phyloP scores from a whole-genome alignment of 2,329 filamentous ascomycete genomes.

The Aureobasidium musti region DNA sequence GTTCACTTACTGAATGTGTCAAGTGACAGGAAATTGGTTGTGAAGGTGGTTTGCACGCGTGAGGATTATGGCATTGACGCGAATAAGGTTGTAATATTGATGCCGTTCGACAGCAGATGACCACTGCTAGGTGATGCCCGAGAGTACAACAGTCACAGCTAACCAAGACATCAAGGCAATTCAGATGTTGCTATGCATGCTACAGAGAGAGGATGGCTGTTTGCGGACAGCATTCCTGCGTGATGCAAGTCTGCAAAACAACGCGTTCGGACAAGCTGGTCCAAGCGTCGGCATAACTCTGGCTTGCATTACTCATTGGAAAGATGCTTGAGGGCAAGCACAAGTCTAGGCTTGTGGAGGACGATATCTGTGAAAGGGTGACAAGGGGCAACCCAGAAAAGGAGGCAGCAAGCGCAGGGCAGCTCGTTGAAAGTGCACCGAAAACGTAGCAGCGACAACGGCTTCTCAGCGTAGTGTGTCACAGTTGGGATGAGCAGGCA shows the following conservation, averaged over 20 bases:
- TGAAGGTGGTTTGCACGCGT: slow-evolving; percentile 11
- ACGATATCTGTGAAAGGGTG: too few relatives aligned
- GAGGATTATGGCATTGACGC: slow-evolving; percentile 11
- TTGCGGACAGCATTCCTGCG: slow-evolving; percentile 25
- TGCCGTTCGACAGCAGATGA: neutral
- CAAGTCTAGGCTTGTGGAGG: neutral
- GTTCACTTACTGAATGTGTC: neutral
- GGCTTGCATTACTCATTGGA: slow-evolving; percentile 7
- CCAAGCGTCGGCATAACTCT: slow-evolving; percentile 26
- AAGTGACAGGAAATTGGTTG: slow-evolving; percentile 2
- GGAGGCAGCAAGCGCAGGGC: neutral
- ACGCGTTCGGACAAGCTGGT: slow-evolving; percentile 15
- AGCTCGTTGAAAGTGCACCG: neutral
- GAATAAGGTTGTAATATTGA: neutral
- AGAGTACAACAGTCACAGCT: neutral
- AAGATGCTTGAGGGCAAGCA: neutral
- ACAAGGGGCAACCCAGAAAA: neutral
- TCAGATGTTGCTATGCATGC: slow-evolving; percentile 2
- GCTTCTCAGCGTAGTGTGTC: neutral
- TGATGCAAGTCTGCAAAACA: slow-evolving; percentile 7
- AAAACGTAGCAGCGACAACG: slow-evolving; percentile 2
- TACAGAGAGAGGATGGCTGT: slow-evolving; percentile 14
- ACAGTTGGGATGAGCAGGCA: slow-evolving; percentile 6
- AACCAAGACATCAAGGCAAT: slow-evolving; percentile 2
- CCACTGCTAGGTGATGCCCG: neutral